A percentile compares a stretch with the other conserved stretches of the same genome.
phyloP scores from a whole-genome alignment of 2,329 filamentous ascomycete species.

The Xylaria sp. region DNA sequence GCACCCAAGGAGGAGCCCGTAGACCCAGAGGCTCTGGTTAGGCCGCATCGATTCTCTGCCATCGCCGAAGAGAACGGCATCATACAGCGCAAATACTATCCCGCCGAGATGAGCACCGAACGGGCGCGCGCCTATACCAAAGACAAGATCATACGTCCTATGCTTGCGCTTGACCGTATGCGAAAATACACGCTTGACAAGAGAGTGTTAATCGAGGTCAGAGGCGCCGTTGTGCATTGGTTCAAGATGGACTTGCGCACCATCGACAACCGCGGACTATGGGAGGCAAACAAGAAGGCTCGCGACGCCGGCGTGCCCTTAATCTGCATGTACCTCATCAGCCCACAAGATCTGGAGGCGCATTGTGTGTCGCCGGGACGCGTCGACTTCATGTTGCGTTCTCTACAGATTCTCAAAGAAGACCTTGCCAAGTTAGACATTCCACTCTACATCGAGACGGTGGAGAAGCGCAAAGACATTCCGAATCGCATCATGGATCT shows the following conservation, averaged over 20 bases:
- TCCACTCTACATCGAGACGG: conserved; percentile 69
- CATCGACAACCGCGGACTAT: conserved; percentile 67
- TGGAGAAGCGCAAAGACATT: conserved; percentile 59
- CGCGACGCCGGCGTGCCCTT: conserved; percentile 64
- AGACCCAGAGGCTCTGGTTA: conserved; percentile 32
- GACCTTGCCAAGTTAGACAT: conserved; percentile 69
- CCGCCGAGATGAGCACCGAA: conserved; percentile 76
- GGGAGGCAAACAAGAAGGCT: conserved; percentile 61
- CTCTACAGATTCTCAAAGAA: conserved; percentile 56
- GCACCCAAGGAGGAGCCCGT: conserved; percentile 21
- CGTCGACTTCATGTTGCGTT: conserved; percentile 77
- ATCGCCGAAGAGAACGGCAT: conserved; percentile 53
- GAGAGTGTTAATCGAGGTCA: conserved; percentile 49
- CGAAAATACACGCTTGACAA: conserved; percentile 47
- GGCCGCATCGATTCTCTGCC: conserved; percentile 43
- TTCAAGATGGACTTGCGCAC: conserved; percentile 78
- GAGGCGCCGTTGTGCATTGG: conserved; percentile 74
- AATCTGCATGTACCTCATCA: conserved; percentile 72
- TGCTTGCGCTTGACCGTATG: conserved; percentile 54
- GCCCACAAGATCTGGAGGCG: conserved; percentile 78
- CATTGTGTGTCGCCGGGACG: conserved; percentile 68
- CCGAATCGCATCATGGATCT: conserved; percentile 58
- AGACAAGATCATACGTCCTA: conserved; percentile 65
- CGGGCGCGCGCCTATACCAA: conserved; percentile 69
- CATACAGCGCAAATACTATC: conserved; percentile 71